Evolutionary conservation across 495 filamentous ascomycete species (phyloP).

Genomic region (Tirmania nivea): DNA sequence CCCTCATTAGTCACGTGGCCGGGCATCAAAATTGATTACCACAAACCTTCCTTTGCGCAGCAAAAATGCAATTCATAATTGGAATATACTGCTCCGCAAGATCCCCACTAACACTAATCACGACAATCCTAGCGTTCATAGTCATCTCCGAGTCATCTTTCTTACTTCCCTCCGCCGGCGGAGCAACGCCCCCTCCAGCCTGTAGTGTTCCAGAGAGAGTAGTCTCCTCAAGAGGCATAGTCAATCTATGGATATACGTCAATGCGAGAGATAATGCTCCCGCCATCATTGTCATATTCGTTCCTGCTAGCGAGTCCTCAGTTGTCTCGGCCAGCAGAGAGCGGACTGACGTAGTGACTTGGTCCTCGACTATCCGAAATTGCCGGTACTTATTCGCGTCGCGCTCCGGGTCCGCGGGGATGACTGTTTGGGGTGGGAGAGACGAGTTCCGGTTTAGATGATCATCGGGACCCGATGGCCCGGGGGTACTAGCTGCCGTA

Average conservation of each 20-base stretch:
- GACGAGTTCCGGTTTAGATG: background rate
- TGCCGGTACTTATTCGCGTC: conserved; percentile 84
- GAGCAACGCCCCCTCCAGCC: conserved; percentile 14
- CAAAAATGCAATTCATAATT: conserved; percentile 95
- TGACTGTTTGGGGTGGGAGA: conserved; percentile 1
- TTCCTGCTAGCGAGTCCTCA: conserved; percentile 32
- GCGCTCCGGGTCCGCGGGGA: conserved; percentile 19
- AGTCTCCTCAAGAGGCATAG: conserved; percentile 3
- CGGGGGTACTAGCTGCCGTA: background rate
- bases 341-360: conserved; percentile 48
- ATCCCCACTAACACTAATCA: conserved; percentile 61
- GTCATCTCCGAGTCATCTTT: conserved; percentile 8
- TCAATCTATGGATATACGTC: conserved; percentile 52
- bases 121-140: conserved; percentile 64
- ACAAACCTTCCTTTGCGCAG: conserved; percentile 42
- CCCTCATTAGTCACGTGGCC: background rate
- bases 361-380: conserved; percentile 64
- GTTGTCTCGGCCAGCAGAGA: conserved; percentile 45
- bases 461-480: background rate
- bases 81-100: conserved; percentile 83
- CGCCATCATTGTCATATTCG: conserved; percentile 54
- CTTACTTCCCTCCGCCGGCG: conserved; percentile 1
- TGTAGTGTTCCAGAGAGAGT: background rate
- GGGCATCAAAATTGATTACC: background rate
- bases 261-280: conserved; percentile 81